phyloP scores from a whole-genome alignment of 2,329 filamentous ascomycete genomes.

The Fusarium buxicola region DNA sequence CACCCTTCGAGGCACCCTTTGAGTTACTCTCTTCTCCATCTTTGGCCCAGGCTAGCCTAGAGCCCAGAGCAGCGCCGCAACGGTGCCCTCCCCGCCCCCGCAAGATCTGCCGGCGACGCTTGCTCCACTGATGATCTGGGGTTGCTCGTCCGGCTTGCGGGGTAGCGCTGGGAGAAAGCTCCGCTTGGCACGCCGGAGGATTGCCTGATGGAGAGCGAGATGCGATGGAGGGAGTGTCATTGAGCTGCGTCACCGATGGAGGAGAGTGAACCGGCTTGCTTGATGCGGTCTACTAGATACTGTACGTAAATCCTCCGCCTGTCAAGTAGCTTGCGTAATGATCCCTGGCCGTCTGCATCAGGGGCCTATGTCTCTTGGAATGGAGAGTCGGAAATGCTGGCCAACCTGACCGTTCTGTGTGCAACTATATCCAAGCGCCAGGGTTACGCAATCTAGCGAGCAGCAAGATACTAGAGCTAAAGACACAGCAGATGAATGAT shows the following conservation, averaged over 20 bases:
- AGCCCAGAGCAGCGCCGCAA: slow-evolving; percentile 1
- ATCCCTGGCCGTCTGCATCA: not conserved
- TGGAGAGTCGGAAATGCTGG: too few species aligned
- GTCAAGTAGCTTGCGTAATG: slow-evolving; percentile 1
- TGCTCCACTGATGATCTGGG: slow-evolving; percentile 27
- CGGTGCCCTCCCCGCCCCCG: slow-evolving; percentile 26
- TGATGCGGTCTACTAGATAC: too few species aligned
- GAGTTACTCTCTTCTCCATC: too few species aligned
- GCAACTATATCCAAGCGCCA: slow-evolving; percentile 19
- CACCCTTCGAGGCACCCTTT: too few species aligned
- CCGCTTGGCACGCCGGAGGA: slow-evolving; percentile 39
- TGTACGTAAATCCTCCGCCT: too few species aligned
- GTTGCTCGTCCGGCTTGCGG: slow-evolving; percentile 40
- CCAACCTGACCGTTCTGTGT: slow-evolving; percentile 2
- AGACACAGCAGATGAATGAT: not conserved
- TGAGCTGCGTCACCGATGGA: not conserved
- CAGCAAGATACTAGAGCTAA: slow-evolving; percentile 15
- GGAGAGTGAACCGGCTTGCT: not conserved
- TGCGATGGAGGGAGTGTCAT: slow-evolving; percentile 38
- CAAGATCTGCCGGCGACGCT: slow-evolving; percentile 41
- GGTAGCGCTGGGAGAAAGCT: slow-evolving; percentile 30
- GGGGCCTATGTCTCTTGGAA: too few species aligned
- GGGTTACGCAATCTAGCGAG: slow-evolving; percentile 36
- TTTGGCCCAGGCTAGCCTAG: too few species aligned
- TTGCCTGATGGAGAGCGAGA: slow-evolving; percentile 40